A percentile compares a stretch with the other conserved stretches of the same genome.
Evolutionary conservation across 78 protist genomes (phyloP).

Genomic region (Dictyostelium capitatum): DNA sequence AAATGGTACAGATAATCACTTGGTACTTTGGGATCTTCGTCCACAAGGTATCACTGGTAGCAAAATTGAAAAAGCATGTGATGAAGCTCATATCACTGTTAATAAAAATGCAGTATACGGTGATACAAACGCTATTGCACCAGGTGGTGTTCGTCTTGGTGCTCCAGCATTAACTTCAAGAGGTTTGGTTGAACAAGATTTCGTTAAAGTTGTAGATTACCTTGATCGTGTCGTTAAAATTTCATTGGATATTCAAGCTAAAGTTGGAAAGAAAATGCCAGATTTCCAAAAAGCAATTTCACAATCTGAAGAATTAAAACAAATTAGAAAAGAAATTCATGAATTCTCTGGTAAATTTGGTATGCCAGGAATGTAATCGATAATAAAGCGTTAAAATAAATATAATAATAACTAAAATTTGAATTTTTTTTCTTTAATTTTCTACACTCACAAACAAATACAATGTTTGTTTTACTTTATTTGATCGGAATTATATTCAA

Average conservation of each 20-base stretch:
- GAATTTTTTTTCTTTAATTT: too few species aligned
- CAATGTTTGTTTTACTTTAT: too few species aligned
- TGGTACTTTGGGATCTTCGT: constrained; percentile 97
- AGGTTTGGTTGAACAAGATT: constrained; percentile 93
- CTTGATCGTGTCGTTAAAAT: constrained; percentile 91
- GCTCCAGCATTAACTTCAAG: constrained; percentile 98
- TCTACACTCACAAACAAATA: too few species aligned
- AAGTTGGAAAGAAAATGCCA: constrained; percentile 86
- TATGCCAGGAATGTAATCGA: constrained; percentile 89
- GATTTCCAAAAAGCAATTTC: constrained; percentile 72
- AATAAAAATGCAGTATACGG: constrained; percentile 99
- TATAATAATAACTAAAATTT: too few species aligned
- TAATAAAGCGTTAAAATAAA: too few species aligned
- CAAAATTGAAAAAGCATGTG: constrained; percentile 95
- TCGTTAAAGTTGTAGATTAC: constrained; percentile 93
- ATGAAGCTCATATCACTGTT: constrained; percentile 92
- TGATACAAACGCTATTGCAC: constrained; percentile 95
- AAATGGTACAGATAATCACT: constrained; percentile 99
- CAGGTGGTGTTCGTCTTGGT: constrained; percentile 98
- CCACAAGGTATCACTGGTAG: constrained; percentile 95
- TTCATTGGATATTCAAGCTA: constrained; percentile 84
- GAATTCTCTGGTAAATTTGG: constrained; percentile 88
- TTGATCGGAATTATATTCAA: too few species aligned
- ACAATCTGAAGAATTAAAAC: constrained; percentile 29
- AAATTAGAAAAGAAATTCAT: constrained; percentile 84